Evolutionary conservation across 2,329 filamentous ascomycete genomes (phyloP).

Genomic region (Penicillium sp.): DNA sequence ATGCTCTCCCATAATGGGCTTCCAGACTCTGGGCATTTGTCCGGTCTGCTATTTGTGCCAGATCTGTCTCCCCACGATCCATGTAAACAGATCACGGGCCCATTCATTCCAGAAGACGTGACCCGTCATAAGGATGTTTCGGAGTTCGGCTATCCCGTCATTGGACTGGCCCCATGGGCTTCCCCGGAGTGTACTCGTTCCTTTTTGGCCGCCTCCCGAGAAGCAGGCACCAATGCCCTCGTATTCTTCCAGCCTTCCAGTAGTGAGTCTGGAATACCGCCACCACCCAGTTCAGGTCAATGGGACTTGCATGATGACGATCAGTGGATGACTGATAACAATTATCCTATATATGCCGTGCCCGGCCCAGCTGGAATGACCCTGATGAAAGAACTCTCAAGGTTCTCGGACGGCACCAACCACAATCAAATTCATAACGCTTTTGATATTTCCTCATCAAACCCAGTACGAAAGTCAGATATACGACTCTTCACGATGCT

Average conservation of each 20-base stretch:
- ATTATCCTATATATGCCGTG: constrained; percentile 81
- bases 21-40: constrained; percentile 61
- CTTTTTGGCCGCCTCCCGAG: constrained; percentile 64
- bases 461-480: constrained; percentile 5
- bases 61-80: constrained; percentile 58
- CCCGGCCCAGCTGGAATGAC: constrained; percentile 64
- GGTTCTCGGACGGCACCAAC: constrained; percentile 75
- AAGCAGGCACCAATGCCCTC: constrained; percentile 61
- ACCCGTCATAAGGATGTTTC: constrained; percentile 70
- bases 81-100: constrained; percentile 63
- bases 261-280: constrained; percentile 58
- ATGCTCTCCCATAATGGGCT: constrained; percentile 72
- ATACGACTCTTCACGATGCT: constrained; percentile 53
- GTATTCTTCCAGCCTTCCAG: constrained; percentile 55
- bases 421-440: constrained; percentile 28
- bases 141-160: constrained; percentile 65
- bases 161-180: constrained; percentile 87
- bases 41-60: constrained; percentile 84
- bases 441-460: not conserved
- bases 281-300: constrained; percentile 59
- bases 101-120: constrained; percentile 72
- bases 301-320: constrained; percentile 72
- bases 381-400: constrained; percentile 69
- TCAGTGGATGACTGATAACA: constrained; percentile 69
- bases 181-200: constrained; percentile 68